These are phyloP conservation scores for Fusarium sp. DNA, from an alignment of 2,329 filamentous ascomycete genomes.

Conservation along the genomic window DNA sequence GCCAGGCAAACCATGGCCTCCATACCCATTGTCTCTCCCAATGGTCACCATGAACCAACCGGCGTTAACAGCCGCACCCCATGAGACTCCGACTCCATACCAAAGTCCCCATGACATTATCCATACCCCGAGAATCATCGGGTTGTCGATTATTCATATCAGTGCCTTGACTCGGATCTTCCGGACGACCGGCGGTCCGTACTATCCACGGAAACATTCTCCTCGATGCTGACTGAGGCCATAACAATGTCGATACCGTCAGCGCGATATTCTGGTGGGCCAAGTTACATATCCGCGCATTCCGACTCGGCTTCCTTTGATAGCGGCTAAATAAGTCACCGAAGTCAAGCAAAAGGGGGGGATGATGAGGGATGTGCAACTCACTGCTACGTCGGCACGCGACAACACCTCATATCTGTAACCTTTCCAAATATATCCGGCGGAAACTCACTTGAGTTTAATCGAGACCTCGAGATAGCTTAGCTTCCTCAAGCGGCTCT, in stretches of 20 bases:
- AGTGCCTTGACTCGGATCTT: constrained; percentile 7
- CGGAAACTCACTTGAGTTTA: constrained; percentile 51
- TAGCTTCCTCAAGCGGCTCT: constrained; percentile 56
- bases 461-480: constrained; percentile 61
- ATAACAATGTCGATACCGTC: constrained; percentile 26
- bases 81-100: neutral
- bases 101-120: neutral
- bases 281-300: constrained; percentile 19
- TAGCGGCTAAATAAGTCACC: constrained; percentile 16
- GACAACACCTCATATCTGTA: constrained; percentile 10
- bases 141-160: constrained; percentile 22
- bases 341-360: constrained; percentile 1
- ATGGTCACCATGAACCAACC: neutral
- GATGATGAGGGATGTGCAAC: constrained; percentile 14
- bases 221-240: neutral
- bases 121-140: constrained; percentile 10
- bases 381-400: constrained; percentile 13
- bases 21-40: neutral
- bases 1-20: neutral
- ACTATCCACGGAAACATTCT: neutral
- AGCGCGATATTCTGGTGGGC: constrained; percentile 18
- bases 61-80: neutral
- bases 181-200: constrained; percentile 16
- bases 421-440: constrained; percentile 15
- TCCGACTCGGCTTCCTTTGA: constrained; percentile 29